Evolutionary conservation across 2,329 filamentous ascomycete genomes (phyloP), one percentile per base, ranked within the genome.

Genomic region (Penicillium aurantiogriseum): DNA sequence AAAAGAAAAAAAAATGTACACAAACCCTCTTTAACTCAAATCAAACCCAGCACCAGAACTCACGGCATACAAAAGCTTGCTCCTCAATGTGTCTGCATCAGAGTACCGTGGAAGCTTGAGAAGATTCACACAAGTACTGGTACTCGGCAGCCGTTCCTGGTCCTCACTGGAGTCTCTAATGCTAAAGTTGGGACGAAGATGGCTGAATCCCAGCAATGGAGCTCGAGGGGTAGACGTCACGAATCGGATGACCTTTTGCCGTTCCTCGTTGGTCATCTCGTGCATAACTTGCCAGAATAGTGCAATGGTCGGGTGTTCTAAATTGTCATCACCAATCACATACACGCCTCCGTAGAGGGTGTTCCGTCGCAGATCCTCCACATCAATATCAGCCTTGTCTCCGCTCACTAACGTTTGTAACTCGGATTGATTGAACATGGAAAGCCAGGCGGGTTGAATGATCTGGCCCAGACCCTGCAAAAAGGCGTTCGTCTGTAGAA

Each of bases 341-440:
- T 97, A 99, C 0, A 95, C 81, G 1, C 94, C 94, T 51, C 90
- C 90, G 73, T 97, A 99, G 2, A 85, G 76, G 0, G 94, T 97
- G 75, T 97, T 90, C 53, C 81, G 81, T 25, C 92, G 86, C 40
- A 97, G 81, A 72, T 99, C 94, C 29, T 89, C 85, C 36, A 99
- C 83, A 68, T 97, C 89, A 57, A 99, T 95, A 60, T 90, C 87
- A 10, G 88, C 88, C 29, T 87, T 88, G 66, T 96, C 92, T 43
- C 94, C 94, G 52, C 92, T 91, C 17, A 99, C 89, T 6, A 99
- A 86, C 1, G 91, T 94, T 76, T 97, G 94, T 5, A 99, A 83
- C 73, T 99, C 94, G 3, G 86, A 86, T 73, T 97, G 93, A 74
- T 99, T 99, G 80, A 99, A 99, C 94, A 99, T 97, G 67, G 89